Evolutionary conservation across 2,329 filamentous ascomycete species (phyloP).

Genomic region (Pseudovirgaria hyperparasitica): DNA sequence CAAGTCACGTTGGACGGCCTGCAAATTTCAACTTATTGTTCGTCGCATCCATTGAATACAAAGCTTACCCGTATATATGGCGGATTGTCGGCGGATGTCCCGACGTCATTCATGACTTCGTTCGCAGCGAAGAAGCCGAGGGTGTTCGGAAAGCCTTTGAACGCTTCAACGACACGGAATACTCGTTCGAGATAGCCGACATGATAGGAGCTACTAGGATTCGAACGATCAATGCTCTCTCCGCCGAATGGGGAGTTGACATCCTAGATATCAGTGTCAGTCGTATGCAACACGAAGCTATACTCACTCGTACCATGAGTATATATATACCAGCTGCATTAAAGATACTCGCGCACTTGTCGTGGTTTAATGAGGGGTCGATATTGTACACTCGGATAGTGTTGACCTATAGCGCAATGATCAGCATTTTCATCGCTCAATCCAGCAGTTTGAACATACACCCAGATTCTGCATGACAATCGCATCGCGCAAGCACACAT

Average conservation of each 20-base stretch:
- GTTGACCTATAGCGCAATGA: conserved; percentile 33
- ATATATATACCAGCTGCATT: conserved; percentile 55
- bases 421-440: not conserved
- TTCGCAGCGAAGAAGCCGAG: conserved; percentile 57
- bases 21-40: conserved; percentile 3
- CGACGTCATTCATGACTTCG: conserved; percentile 52
- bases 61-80: conserved; percentile 41
- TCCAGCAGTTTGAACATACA: conserved; percentile 22
- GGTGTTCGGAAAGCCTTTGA: conserved; percentile 53
- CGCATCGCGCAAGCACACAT: conserved; percentile 48
- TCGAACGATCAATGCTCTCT: conserved; percentile 42
- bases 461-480: conserved; percentile 50
- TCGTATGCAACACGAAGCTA: no score
- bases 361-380: conserved; percentile 45
- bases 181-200: conserved; percentile 43
- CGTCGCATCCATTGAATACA: conserved; percentile 1
- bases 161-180: conserved; percentile 52
- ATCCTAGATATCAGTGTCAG: no score
- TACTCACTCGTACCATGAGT: no score
- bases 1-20: conserved; percentile 52
- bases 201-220: conserved; percentile 43
- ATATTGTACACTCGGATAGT: conserved; percentile 55
- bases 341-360: conserved; percentile 51
- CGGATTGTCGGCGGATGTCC: conserved; percentile 38
- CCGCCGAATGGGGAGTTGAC: conserved; percentile 49